A percentile compares a stretch with the other conserved stretches of the same genome.
These are phyloP conservation scores for Teratosphaeria gauchensis DNA, from an alignment of 2,329 filamentous ascomycete species.

Conservation along the genomic window DNA sequence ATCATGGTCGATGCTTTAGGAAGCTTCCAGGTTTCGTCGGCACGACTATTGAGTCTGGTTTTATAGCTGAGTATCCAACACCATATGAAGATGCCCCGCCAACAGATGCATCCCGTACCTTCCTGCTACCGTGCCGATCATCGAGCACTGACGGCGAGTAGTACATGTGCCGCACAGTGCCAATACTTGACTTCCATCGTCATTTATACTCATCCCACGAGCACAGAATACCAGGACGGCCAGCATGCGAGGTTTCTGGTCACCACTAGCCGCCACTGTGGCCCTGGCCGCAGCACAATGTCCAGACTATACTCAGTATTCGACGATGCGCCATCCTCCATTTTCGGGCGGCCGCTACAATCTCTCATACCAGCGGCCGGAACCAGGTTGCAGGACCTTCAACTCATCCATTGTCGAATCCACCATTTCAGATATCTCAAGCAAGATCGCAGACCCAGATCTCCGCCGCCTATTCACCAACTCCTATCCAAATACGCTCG, in stretches of 20 bases:
- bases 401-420: constrained; percentile 35
- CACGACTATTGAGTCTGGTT: no score
- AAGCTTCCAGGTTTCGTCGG: no score
- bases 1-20: neutral
- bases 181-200: no score
- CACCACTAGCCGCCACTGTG: neutral
- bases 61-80: no score
- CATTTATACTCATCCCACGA: neutral
- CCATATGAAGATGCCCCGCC: neutral
- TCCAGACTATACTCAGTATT: constrained; percentile 37
- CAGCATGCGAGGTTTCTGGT: neutral
- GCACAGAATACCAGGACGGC: neutral
- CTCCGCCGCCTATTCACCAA: constrained; percentile 63
- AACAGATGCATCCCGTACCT: neutral
- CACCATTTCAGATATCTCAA: constrained; percentile 22
- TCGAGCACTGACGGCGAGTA: neutral
- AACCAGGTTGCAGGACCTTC: constrained; percentile 37
- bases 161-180: neutral
- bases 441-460: constrained; percentile 43
- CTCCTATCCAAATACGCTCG: constrained; percentile 64
- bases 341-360: constrained; percentile 35
- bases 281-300: constrained; percentile 15
- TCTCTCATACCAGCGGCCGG: constrained; percentile 37
- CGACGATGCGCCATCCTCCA: constrained; percentile 32
- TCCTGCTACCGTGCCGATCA: neutral